Conservation (phyloP, 345 rosid species). For the Barbarea vulgaris region DNA sequence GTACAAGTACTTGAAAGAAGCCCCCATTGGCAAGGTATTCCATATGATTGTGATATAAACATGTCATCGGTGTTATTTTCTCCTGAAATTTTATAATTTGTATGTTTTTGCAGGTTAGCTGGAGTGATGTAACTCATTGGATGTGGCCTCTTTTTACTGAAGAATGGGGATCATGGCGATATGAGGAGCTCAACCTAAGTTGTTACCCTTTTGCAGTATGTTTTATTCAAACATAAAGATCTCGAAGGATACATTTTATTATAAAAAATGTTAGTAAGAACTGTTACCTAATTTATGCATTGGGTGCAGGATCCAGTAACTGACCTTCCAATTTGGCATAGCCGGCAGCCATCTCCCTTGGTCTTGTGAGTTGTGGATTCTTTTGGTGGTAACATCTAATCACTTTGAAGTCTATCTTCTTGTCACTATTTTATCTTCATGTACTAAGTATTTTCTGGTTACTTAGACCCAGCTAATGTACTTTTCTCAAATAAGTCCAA, state of each 20-base stretch:
- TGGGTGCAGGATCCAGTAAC: conserved; percentile 85
- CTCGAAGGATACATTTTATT: background rate
- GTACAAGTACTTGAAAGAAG: conserved; percentile 68
- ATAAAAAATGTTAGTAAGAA: background rate
- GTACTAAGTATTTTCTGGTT: background rate
- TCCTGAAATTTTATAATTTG: background rate
- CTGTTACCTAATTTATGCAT: conserved; percentile 7
- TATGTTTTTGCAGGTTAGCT: conserved; percentile 57
- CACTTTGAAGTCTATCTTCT: conserved; percentile 4
- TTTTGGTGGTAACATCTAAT: conserved; percentile 6
- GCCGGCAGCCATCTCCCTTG: conserved; percentile 61
- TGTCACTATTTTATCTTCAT: conserved; percentile 2
- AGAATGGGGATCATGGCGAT: conserved; percentile 84
- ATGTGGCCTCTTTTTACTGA: conserved; percentile 96
- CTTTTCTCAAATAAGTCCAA: background rate
- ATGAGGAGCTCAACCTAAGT: conserved; percentile 69
- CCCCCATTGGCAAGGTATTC: conserved; percentile 67
- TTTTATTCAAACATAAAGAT: conserved; percentile 4
- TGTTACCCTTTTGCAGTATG: conserved; percentile 77
- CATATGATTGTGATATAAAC: conserved; percentile 13
- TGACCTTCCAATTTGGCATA: conserved; percentile 74
- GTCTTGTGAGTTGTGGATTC: conserved; percentile 63
- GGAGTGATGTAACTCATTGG: conserved; percentile 92
- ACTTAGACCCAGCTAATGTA: background rate
- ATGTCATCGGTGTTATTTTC: background rate